Base-by-base conservation (phyloP, 2,329 filamentous ascomycete genomes). In the Stachybotrys chlorohalonatus region DNA sequence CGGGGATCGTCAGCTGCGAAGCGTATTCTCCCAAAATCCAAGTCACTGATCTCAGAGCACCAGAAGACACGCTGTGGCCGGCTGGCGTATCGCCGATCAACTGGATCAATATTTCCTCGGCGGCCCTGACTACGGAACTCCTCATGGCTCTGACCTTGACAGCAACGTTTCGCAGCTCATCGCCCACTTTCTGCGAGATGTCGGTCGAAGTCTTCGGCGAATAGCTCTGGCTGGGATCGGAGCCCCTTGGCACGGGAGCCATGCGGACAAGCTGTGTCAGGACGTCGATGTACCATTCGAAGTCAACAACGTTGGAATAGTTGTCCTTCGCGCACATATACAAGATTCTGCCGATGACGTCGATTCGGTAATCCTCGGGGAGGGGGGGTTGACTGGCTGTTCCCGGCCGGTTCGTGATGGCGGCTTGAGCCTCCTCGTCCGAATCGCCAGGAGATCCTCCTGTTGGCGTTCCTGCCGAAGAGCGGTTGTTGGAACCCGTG, bases 231-330 rank as follows among this genome's bases (percentile, higher is more conserved):
- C 75, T 74, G 6, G 65, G 65, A 7, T 76, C 73, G 7, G 64
- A 62, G 7, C 65, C 64, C 46, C 74, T 72, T 50, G 78, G 72
- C n/a, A 74, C 62, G 0, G 75, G 87, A 17, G 86, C 76, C 72
- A 89, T 79, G 66, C 86, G 84, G 47, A 96, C 84, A 13, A 99
- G 80, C 66, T 96, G 90, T 6, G 90, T 87, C 32, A 99, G 75
- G 31, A 96, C 83, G 60, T 94, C 89, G 60, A 97, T 87, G 68
- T 97, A 97, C 94, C 94, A 99, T 61, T 96, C 93, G 68, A 99
- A 99, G 67, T 99, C 93, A 53, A 80, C 75, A 51, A 99, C 78
- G 64, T 91, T 90, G 46, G 82, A 81, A 68, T 97, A 99, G 57
- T 91, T 96, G 60, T 92, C 87, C 59, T 85, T 84, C 8, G 90